Evolutionary conservation across 1,284 basidiomycete genomes (phyloP).

Genomic region (Microbotryum intermedium): DNA sequence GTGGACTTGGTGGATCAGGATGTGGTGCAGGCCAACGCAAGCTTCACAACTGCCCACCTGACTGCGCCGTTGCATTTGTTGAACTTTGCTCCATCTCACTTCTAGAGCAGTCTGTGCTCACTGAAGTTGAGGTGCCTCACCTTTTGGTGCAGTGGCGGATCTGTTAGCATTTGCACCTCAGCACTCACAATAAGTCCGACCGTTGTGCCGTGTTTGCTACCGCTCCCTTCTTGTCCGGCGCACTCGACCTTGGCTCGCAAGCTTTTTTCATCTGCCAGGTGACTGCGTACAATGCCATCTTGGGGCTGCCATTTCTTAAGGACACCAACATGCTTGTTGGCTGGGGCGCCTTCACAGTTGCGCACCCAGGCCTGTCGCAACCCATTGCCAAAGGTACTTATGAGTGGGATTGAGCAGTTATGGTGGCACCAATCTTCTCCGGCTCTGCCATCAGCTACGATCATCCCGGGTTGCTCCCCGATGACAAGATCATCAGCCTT

Average conservation of each 20-base stretch:
- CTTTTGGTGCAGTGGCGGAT: too few species aligned
- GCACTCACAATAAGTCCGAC: background rate
- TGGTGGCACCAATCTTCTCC: background rate
- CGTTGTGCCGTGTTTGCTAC: background rate
- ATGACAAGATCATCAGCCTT: background rate
- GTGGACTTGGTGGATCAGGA: background rate
- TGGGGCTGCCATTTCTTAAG: slow-evolving; percentile 3
- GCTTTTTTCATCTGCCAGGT: slow-evolving; percentile 3
- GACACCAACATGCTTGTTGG: background rate
- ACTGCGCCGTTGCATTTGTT: background rate
- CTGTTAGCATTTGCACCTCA: background rate
- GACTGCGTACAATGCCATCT: background rate
- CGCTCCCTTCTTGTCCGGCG: background rate
- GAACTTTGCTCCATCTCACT: too few species aligned
- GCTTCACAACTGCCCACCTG: background rate
- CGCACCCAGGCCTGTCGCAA: background rate
- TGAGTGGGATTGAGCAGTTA: background rate
- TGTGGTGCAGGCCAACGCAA: background rate
- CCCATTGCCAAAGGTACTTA: background rate
- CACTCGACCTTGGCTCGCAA: background rate
- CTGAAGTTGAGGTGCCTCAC: too few species aligned
- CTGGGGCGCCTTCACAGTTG: background rate
- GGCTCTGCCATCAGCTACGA: background rate
- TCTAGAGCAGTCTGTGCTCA: too few species aligned
- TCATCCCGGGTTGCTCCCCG: background rate